Percentiles rank a stretch among this genome's conserved stretches.
Evolutionary conservation across 2,329 filamentous ascomycete genomes (phyloP).

Genomic region (Scopulariopsis brevicaulis): DNA sequence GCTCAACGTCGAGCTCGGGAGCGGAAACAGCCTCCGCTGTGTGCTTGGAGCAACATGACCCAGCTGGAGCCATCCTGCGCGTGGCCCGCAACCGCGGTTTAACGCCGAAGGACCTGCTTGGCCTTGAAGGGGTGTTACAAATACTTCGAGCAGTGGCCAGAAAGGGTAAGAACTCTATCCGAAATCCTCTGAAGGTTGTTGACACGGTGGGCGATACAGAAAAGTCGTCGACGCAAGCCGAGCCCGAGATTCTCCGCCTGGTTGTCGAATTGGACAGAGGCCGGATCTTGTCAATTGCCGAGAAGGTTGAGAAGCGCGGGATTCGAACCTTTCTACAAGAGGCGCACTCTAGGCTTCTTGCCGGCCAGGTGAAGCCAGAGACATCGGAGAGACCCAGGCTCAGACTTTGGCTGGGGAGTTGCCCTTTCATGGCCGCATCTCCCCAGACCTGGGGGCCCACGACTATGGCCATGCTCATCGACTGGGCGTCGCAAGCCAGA

Average conservation of each 20-base stretch:
- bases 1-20: slow-evolving; percentile 12
- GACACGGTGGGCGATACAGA: slow-evolving; percentile 2
- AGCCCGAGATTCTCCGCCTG: slow-evolving; percentile 8
- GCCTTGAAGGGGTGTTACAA: slow-evolving; percentile 10
- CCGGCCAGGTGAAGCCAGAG: slow-evolving; percentile 5
- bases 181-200: background rate
- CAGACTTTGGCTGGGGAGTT: slow-evolving; percentile 4
- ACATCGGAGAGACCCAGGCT: background rate
- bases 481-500: slow-evolving; percentile 15
- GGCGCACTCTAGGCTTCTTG: slow-evolving; percentile 10
- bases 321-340: slow-evolving; percentile 1
- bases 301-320: slow-evolving; percentile 3
- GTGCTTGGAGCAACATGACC: slow-evolving; percentile 14
- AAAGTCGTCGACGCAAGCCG: slow-evolving; percentile 1
- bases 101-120: slow-evolving; percentile 7
- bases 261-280: slow-evolving; percentile 10
- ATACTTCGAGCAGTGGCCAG: slow-evolving; percentile 10
- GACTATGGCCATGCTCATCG: slow-evolving; percentile 5
- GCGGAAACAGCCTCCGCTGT: slow-evolving; percentile 17
- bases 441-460: background rate
- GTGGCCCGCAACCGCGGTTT: slow-evolving; percentile 17
- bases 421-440: background rate
- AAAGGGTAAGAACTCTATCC: background rate
- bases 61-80: slow-evolving; percentile 13
- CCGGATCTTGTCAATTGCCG: slow-evolving; percentile 9